Percentiles rank a stretch among this genome's conserved stretches.
Conservation (phyloP, 345 rosid genomes). For the Aquilaria malaccensis region DNA sequence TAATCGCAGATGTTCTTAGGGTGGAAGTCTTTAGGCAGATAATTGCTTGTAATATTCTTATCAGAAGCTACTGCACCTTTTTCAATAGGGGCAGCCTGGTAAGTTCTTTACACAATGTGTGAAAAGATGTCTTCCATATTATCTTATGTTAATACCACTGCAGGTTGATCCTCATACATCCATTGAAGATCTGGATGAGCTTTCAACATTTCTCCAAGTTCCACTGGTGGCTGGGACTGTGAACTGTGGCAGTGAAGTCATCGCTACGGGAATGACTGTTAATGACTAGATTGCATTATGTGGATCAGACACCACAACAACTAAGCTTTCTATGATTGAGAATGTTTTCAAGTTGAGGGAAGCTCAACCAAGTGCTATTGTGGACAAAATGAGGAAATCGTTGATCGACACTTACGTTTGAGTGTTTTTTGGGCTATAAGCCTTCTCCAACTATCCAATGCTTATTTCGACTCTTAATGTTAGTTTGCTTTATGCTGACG, state of each 20-base stretch:
- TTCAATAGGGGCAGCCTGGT: slow-evolving; percentile 95
- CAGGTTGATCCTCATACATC: slow-evolving; percentile 97
- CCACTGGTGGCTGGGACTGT: slow-evolving; percentile 74
- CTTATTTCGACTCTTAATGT: no score
- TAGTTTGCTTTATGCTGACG: no score
- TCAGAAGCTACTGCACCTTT: slow-evolving; percentile 83
- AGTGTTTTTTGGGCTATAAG: background rate
- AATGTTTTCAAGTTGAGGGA: slow-evolving; percentile 90
- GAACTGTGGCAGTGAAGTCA: slow-evolving; percentile 85
- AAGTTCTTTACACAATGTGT: slow-evolving; percentile 7
- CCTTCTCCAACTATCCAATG: no score
- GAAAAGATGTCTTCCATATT: no score
- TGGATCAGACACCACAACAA: slow-evolving; percentile 91
- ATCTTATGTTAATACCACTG: background rate
- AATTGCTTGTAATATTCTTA: slow-evolving; percentile 86
- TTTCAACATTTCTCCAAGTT: slow-evolving; percentile 84
- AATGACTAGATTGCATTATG: slow-evolving; percentile 91
- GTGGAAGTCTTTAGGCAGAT: slow-evolving; percentile 97
- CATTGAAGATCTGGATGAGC: slow-evolving; percentile 89
- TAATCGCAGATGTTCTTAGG: slow-evolving; percentile 90
- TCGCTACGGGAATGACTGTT: slow-evolving; percentile 76
- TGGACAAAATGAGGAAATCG: slow-evolving; percentile 89
- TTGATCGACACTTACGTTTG: slow-evolving; percentile 73
- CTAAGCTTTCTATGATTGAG: slow-evolving; percentile 84
- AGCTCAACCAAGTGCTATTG: slow-evolving; percentile 75